phyloP scores from a whole-genome alignment of 345 rosid genomes.

The Cardiospermum halicacabum region DNA sequence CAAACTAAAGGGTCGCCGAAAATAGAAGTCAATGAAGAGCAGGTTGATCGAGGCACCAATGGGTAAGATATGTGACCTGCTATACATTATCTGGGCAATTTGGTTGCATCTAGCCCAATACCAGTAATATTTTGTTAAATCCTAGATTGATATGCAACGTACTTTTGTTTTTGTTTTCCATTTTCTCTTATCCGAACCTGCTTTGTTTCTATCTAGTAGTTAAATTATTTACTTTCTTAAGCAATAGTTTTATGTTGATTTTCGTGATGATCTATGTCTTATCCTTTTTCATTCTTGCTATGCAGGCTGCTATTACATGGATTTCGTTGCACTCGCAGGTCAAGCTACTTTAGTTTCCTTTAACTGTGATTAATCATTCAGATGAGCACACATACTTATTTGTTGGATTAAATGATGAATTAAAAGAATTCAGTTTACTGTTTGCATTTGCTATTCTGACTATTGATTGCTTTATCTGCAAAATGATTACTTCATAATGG shows the following conservation, averaged over 20 bases:
- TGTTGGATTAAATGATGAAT: not conserved
- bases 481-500: not conserved
- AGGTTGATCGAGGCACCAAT: too few species aligned
- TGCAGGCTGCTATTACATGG: not conserved
- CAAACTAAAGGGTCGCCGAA: too few species aligned
- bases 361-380: not conserved
- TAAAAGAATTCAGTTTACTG: not conserved
- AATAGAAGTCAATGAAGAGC: too few species aligned
- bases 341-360: not conserved
- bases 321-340: not conserved
- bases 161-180: too few species aligned
- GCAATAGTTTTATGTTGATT: not conserved
- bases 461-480: not conserved
- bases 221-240: too few species aligned
- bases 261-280: not conserved
- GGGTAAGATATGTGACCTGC: too few species aligned
- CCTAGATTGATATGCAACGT: too few species aligned
- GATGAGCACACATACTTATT: not conserved
- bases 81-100: too few species aligned
- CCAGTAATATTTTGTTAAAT: too few species aligned
- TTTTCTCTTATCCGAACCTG: not conserved
- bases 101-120: too few species aligned
- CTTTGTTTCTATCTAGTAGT: not conserved
- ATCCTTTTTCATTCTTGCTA: not conserved
- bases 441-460: not conserved